phyloP scores from a whole-genome alignment of 2,329 filamentous ascomycete species.

The Fusarium pilosicola region DNA sequence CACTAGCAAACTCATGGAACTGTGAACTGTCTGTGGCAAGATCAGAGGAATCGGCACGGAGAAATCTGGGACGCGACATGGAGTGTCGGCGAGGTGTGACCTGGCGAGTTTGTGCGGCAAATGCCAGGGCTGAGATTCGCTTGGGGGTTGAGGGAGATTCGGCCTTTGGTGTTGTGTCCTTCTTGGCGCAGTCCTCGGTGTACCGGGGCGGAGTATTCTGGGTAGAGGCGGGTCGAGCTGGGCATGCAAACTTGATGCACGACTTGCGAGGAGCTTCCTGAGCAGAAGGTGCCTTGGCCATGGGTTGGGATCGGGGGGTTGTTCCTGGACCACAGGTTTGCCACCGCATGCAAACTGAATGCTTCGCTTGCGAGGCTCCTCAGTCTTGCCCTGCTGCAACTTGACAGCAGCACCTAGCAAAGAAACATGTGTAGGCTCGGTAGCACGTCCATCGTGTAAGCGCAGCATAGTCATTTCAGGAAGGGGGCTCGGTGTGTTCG shows the following conservation, averaged over 20 bases:
- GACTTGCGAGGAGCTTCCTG: constrained; percentile 62
- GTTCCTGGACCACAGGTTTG: constrained; percentile 63
- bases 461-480: constrained; percentile 64
- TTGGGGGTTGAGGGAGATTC: constrained; percentile 48
- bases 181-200: constrained; percentile 6
- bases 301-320: constrained; percentile 50
- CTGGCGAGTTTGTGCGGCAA: constrained; percentile 41
- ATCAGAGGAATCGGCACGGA: constrained; percentile 62
- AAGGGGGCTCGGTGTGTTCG: constrained; percentile 86
- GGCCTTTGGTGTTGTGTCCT: constrained; percentile 27
- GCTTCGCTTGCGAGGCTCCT: constrained; percentile 77
- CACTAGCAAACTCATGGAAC: constrained; percentile 94
- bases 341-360: constrained; percentile 90
- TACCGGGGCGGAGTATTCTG: constrained; percentile 52
- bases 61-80: constrained; percentile 54
- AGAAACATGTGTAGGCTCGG: constrained; percentile 42
- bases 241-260: constrained; percentile 81
- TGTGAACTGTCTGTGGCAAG: constrained; percentile 65
- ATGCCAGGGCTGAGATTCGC: constrained; percentile 38
- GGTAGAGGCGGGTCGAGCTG: constrained; percentile 60
- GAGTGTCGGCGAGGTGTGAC: constrained; percentile 39
- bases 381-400: constrained; percentile 51
- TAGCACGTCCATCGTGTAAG: constrained; percentile 48
- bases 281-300: constrained; percentile 47
- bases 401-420: constrained; percentile 39